phyloP scores from a whole-genome alignment of 257 asterid genomes.

The Hygrophila difformis region DNA sequence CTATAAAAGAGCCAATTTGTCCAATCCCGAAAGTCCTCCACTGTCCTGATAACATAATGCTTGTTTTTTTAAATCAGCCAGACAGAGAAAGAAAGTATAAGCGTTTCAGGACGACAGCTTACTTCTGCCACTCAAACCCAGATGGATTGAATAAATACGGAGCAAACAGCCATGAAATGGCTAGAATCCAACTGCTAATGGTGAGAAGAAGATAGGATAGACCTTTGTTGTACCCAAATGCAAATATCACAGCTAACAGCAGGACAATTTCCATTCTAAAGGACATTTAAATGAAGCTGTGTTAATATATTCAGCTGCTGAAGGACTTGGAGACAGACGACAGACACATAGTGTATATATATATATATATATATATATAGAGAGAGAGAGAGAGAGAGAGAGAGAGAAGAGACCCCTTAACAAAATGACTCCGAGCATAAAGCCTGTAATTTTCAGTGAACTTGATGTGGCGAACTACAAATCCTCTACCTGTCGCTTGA shows the following conservation, averaged over 20 bases:
- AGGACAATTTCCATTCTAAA: slow-evolving; percentile 90
- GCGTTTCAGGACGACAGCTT: too few species aligned
- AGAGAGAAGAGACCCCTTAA: slow-evolving; percentile 57
- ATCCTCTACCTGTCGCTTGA: slow-evolving; percentile 98
- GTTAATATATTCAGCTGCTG: too few species aligned
- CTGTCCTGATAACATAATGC: slow-evolving; percentile 49
- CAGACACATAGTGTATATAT: neutral
- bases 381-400: slow-evolving; percentile 19
- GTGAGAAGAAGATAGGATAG: slow-evolving; percentile 81
- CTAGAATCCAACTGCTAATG: slow-evolving; percentile 93
- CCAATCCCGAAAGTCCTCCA: slow-evolving; percentile 97
- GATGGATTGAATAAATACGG: slow-evolving; percentile 97
- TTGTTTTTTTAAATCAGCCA: slow-evolving; percentile 20
- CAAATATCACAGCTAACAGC: slow-evolving; percentile 74
- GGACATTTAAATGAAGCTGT: neutral
- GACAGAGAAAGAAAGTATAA: slow-evolving; percentile 9
- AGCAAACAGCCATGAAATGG: slow-evolving; percentile 86
- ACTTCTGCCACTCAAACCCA: slow-evolving; percentile 99
- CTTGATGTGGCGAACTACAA: slow-evolving; percentile 94
- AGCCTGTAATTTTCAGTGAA: slow-evolving; percentile 96
- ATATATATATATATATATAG: neutral
- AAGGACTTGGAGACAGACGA: neutral
- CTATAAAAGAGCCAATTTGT: slow-evolving; percentile 97
- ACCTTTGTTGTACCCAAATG: slow-evolving; percentile 67
- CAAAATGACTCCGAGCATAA: slow-evolving; percentile 92